Conservation (phyloP, 2,329 filamentous ascomycete genomes). For the Penicillium palitans region DNA sequence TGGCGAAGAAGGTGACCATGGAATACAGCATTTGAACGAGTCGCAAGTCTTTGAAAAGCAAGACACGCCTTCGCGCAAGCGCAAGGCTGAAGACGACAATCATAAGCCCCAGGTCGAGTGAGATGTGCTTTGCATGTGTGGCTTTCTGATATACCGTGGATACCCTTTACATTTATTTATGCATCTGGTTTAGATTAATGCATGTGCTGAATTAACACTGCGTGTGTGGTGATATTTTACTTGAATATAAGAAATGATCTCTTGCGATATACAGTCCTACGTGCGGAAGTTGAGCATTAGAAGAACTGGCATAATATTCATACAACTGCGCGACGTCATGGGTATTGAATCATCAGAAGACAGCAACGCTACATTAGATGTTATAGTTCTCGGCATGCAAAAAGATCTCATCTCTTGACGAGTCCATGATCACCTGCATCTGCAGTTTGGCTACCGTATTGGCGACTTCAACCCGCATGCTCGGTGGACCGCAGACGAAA, state of each 20-base stretch:
- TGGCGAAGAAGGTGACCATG: constrained; percentile 35
- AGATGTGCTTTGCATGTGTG: constrained; percentile 7
- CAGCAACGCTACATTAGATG: constrained; percentile 54
- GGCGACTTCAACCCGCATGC: constrained; percentile 86
- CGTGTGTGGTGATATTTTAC: neutral
- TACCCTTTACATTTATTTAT: constrained; percentile 14
- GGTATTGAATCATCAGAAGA: constrained; percentile 19
- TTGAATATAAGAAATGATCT: constrained; percentile 1
- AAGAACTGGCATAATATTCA: neutral
- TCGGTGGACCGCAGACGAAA: constrained; percentile 86
- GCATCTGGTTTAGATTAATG: neutral
- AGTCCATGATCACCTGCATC: constrained; percentile 76
- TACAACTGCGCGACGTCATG: constrained; percentile 6
- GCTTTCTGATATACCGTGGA: constrained; percentile 11
- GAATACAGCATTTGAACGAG: constrained; percentile 34
- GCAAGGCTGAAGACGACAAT: constrained; percentile 34
- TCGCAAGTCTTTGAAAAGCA: constrained; percentile 34
- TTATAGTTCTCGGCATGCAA: constrained; percentile 95
- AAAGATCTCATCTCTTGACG: constrained; percentile 82
- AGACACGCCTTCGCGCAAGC: constrained; percentile 26
- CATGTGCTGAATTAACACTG: neutral
- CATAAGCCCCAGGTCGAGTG: constrained; percentile 18
- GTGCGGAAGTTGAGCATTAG: constrained; percentile 1
- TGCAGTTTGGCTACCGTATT: constrained; percentile 81
- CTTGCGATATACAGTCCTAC: neutral